Conservation (phyloP, 176 grass and related monocot species). For the Calamus simplicifolius region DNA sequence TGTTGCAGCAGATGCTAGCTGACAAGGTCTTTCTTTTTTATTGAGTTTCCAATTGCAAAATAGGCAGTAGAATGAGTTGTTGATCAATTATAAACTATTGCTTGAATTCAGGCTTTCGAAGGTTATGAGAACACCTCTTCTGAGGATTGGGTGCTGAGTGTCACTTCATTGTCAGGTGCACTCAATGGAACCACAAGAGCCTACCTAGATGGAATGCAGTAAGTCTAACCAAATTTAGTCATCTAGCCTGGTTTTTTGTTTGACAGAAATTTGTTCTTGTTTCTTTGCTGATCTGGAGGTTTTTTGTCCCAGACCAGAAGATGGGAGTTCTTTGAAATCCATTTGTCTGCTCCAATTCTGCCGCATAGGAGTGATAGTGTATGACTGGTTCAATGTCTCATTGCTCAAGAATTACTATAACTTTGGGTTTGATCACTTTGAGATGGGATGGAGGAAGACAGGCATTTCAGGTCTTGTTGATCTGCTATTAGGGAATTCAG, state of each 20-base stretch:
- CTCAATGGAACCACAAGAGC: slow-evolving; percentile 67
- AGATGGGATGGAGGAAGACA: slow-evolving; percentile 36
- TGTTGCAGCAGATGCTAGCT: slow-evolving; percentile 93
- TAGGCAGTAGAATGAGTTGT: no score
- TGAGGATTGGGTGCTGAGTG: slow-evolving; percentile 59
- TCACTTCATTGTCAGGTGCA: slow-evolving; percentile 74
- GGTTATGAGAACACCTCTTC: slow-evolving; percentile 46
- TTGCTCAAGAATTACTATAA: slow-evolving; percentile 69
- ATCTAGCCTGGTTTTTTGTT: no score
- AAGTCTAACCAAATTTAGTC: background rate
- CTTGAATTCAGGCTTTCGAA: slow-evolving; percentile 36
- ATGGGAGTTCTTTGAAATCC: slow-evolving; percentile 33
- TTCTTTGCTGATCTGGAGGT: background rate
- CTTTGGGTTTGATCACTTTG: slow-evolving; percentile 73
- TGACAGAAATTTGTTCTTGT: no score
- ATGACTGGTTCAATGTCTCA: slow-evolving; percentile 58
- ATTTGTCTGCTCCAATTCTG: slow-evolving; percentile 51
- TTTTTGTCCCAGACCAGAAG: slow-evolving; percentile 22
- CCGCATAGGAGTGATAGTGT: slow-evolving; percentile 34
- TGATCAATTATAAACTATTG: no score
- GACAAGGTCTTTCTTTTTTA: slow-evolving; percentile 31
- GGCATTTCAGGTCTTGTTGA: slow-evolving; percentile 20
- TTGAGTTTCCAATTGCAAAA: no score
- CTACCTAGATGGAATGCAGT: slow-evolving; percentile 66
- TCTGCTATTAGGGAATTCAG: slow-evolving; percentile 25